These are phyloP conservation scores for apple (Malus domestica) DNA, from an alignment of 306 rosid species.

Conservation along the genomic window DNA sequence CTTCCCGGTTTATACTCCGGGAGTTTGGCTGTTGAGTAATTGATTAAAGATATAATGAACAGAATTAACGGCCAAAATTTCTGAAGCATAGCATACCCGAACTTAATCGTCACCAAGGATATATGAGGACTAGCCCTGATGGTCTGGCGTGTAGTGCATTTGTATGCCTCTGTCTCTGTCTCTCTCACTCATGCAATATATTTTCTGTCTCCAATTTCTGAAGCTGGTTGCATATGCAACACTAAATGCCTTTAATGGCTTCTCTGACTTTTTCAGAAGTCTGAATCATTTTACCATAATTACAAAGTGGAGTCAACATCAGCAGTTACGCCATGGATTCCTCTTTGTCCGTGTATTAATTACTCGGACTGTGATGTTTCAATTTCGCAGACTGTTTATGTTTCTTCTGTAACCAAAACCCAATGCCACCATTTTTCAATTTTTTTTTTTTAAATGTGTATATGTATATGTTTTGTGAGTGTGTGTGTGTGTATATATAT, in stretches of 20 bases:
- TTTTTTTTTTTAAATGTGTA: not conserved
- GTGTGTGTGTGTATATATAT: too few relatives aligned
- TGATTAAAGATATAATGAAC: not conserved
- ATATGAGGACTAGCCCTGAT: not conserved
- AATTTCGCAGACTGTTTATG: not conserved
- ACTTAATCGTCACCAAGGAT: not conserved
- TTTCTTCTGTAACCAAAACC: not conserved
- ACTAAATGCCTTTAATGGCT: conserved; percentile 32
- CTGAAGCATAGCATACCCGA: not conserved
- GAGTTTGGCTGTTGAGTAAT: not conserved
- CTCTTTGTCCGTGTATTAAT: not conserved
- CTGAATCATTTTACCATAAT: conserved; percentile 39
- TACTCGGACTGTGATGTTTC: conserved; percentile 10
- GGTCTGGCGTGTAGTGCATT: not conserved
- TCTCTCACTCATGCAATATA: not conserved
- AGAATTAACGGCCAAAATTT: not conserved
- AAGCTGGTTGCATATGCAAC: conserved; percentile 31
- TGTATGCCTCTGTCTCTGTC: not conserved
- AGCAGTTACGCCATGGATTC: conserved; percentile 36
- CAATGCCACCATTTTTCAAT: not conserved
- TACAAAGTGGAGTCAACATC: conserved; percentile 37
- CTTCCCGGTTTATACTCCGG: not conserved
- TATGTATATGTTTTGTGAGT: too few relatives aligned
- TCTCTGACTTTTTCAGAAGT: conserved; percentile 5
- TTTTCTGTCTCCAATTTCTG: conserved; percentile 28